Conservation (phyloP, 352 stramenopile species). For the Globisporangium takayamanum region DNA sequence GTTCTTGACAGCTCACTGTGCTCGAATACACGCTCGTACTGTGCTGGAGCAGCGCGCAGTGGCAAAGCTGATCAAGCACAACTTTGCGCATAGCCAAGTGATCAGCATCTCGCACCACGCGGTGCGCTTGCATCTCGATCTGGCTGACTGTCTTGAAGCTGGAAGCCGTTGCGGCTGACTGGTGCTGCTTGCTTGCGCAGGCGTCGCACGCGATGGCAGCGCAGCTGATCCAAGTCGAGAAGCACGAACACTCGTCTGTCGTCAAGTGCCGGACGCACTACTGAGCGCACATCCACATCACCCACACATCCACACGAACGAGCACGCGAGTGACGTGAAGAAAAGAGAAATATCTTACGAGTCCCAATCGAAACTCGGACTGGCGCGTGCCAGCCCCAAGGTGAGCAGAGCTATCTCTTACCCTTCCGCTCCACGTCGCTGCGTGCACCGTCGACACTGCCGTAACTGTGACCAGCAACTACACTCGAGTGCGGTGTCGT, state of each 20-base stretch:
- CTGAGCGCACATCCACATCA: not conserved
- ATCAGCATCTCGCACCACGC: slow-evolving; percentile 43
- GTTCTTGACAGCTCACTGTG: not conserved
- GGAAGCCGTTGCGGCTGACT: too few species aligned
- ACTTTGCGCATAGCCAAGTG: slow-evolving; percentile 32
- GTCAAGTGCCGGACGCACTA: not conserved
- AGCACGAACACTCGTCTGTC: slow-evolving; percentile 10
- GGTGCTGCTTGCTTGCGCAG: not conserved
- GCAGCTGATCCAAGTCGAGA: slow-evolving; percentile 29
- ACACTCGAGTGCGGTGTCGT: not conserved
- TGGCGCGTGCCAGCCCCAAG: not conserved
- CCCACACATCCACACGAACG: not conserved
- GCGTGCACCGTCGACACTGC: not conserved
- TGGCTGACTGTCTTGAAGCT: not conserved
- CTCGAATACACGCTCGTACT: not conserved
- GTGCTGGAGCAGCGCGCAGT: slow-evolving; percentile 14
- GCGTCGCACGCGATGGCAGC: slow-evolving; percentile 7
- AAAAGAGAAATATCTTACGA: slow-evolving; percentile 41
- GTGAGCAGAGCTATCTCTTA: not conserved
- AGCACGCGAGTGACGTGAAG: slow-evolving; percentile 17
- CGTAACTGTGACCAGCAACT: not conserved
- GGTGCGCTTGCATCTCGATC: slow-evolving; percentile 3
- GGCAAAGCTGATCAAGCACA: slow-evolving; percentile 18
- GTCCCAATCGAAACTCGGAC: slow-evolving; percentile 24
- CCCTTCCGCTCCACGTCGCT: not conserved